phyloP scores from a whole-genome alignment of 139 green algal species.

The Parachlorella kessleri region DNA sequence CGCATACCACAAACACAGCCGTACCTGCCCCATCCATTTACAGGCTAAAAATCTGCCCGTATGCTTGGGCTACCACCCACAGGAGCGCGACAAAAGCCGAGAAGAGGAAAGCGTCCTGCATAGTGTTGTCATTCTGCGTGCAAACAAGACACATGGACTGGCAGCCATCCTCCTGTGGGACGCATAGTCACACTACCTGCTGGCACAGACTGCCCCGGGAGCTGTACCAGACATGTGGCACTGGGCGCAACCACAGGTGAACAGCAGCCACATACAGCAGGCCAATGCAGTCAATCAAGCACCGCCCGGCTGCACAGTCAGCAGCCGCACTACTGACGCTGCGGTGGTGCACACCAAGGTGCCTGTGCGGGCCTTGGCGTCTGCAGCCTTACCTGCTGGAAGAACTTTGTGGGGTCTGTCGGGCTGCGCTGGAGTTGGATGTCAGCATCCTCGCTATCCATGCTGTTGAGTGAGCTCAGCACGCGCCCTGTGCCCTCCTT shows the following conservation, averaged over 20 bases:
- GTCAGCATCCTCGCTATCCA: constrained; percentile 31
- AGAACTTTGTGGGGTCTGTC: constrained; percentile 59
- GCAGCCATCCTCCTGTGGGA: too few relatives aligned
- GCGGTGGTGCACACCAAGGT: too few relatives aligned
- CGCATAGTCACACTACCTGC: too few relatives aligned
- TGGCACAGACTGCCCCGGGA: too few relatives aligned
- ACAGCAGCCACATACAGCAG: not conserved
- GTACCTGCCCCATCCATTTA: too few relatives aligned
- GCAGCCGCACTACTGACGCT: too few relatives aligned
- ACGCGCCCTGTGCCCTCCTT: constrained; percentile 1
- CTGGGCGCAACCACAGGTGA: not conserved
- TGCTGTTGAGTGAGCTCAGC: constrained; percentile 32
- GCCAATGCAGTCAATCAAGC: not conserved
- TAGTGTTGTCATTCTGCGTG: constrained; percentile 37
- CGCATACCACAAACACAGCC: too few relatives aligned
- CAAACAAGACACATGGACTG: too few relatives aligned
- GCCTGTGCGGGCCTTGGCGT: too few relatives aligned
- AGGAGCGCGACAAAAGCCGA: constrained; percentile 30
- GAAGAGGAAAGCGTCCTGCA: constrained; percentile 33
- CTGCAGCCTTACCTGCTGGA: constrained; percentile 50
- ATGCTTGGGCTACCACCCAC: constrained; percentile 39
- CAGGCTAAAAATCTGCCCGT: constrained; percentile 1
- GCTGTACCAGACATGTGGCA: not conserved
- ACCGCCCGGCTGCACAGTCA: too few relatives aligned
- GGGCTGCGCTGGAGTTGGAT: constrained; percentile 14